These are phyloP conservation scores for Hansenula anomala DNA, from an alignment of 1,139 yeast genomes.

Conservation along the genomic window DNA sequence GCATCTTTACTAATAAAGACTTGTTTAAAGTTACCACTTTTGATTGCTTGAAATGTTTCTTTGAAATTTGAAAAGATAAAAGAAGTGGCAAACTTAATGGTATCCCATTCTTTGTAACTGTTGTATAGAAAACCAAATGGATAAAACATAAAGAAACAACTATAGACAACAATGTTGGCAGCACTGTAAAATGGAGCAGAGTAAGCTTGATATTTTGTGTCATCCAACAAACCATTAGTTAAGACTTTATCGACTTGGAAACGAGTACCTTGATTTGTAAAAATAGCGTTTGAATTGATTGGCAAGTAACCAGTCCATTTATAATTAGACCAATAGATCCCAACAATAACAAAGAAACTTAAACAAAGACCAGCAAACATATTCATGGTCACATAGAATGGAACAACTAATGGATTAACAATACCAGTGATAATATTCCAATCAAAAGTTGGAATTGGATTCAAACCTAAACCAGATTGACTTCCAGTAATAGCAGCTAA, in stretches of 20 bases:
- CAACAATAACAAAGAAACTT: conserved; percentile 38
- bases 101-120: conserved; percentile 24
- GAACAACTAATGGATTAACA: conserved; percentile 66
- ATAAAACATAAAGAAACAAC: conserved; percentile 52
- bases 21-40: conserved; percentile 5
- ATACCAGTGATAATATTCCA: conserved; percentile 48
- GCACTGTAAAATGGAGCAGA: conserved; percentile 61
- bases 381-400: conserved; percentile 52
- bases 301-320: conserved; percentile 52
- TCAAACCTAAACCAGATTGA: conserved; percentile 43
- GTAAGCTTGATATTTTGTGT: conserved; percentile 35
- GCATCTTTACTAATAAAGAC: neutral
- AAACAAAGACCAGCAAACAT: conserved; percentile 42
- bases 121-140: conserved; percentile 50
- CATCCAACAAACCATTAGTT: conserved; percentile 29
- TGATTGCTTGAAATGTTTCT: conserved; percentile 22
- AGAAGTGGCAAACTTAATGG: conserved; percentile 18
- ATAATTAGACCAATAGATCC: conserved; percentile 43
- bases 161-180: conserved; percentile 49
- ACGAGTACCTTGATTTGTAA: conserved; percentile 44
- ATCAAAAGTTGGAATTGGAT: conserved; percentile 50
- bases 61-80: conserved; percentile 23
- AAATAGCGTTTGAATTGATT: conserved; percentile 29
- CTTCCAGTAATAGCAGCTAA: conserved; percentile 53
- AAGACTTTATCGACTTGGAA: conserved; percentile 25